These are phyloP conservation scores for Choanephora cucurbitarum DNA, from an alignment of 371 early-diverging fungal species.

Conservation along the genomic window DNA sequence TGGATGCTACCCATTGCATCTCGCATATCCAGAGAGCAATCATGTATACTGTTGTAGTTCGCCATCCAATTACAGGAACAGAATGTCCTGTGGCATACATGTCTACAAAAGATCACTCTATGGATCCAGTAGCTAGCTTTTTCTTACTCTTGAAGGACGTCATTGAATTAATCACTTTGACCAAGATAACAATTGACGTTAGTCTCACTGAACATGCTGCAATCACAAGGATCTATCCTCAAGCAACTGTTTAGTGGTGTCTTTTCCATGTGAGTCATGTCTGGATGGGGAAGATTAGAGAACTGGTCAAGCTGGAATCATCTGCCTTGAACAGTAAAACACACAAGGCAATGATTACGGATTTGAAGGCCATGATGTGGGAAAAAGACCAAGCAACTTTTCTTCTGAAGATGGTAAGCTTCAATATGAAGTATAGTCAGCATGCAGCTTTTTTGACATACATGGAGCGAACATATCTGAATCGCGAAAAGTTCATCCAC, in stretches of 20 bases:
- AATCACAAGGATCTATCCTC: slow-evolving; percentile 1
- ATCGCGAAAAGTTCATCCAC: background rate
- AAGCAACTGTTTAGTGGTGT: slow-evolving; percentile 6
- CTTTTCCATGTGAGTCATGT: slow-evolving; percentile 5
- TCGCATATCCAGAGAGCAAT: background rate
- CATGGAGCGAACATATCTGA: background rate
- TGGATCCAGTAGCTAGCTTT: background rate
- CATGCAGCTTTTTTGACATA: background rate
- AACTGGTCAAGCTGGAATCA: background rate
- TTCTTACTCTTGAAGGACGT: background rate
- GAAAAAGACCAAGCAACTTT: background rate
- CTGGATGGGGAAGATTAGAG: slow-evolving; percentile 10
- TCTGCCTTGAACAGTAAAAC: background rate
- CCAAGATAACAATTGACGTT: slow-evolving; percentile 11
- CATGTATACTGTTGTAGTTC: slow-evolving; percentile 1
- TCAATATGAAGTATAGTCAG: background rate
- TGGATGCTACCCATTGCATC: slow-evolving; percentile 4
- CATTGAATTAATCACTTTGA: background rate
- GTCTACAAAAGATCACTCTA: background rate
- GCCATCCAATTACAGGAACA: slow-evolving; percentile 4
- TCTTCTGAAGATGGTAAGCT: background rate
- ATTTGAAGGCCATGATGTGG: slow-evolving; percentile 5
- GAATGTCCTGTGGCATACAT: slow-evolving; percentile 4
- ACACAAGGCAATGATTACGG: slow-evolving; percentile 7
- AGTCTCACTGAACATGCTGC: background rate